A percentile compares a stretch with the other conserved stretches of the same genome.
phyloP scores from a whole-genome alignment of 345 rosid genomes.

The Syzygium grande region DNA sequence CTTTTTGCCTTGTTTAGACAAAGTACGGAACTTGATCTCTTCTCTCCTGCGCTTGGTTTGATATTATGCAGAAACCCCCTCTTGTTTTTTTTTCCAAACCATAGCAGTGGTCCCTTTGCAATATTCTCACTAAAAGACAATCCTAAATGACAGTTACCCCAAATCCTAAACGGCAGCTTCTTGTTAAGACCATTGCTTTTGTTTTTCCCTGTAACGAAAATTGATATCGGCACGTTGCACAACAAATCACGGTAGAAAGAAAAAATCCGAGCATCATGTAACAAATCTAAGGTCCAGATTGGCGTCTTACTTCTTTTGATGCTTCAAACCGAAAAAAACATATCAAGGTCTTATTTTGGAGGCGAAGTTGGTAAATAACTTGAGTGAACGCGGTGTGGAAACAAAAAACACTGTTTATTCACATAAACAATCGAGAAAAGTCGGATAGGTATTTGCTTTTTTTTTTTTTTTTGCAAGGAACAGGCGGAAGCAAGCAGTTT shows the following conservation, averaged over 20 bases:
- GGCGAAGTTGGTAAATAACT: not conserved
- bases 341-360: not conserved
- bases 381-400: not conserved
- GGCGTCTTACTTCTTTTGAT: not conserved
- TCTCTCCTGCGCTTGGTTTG: not conserved
- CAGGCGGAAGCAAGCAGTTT: not conserved
- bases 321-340: not conserved
- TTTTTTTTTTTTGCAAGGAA: not conserved
- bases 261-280: not conserved
- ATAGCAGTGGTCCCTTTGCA: not conserved
- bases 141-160: not conserved
- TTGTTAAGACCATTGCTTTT: not conserved
- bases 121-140: not conserved
- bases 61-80: not conserved
- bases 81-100: too few species aligned
- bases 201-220: not conserved
- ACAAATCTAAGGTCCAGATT: accelerated
- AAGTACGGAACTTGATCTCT: not conserved
- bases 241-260: not conserved
- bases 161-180: not conserved
- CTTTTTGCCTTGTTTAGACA: not conserved
- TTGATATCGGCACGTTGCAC: not conserved
- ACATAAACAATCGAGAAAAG: not conserved
- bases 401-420: not conserved
- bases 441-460: not conserved